These are phyloP conservation scores for Metarhizium rileyi DNA, from an alignment of 2,329 filamentous ascomycete genomes.

Conservation along the genomic window DNA sequence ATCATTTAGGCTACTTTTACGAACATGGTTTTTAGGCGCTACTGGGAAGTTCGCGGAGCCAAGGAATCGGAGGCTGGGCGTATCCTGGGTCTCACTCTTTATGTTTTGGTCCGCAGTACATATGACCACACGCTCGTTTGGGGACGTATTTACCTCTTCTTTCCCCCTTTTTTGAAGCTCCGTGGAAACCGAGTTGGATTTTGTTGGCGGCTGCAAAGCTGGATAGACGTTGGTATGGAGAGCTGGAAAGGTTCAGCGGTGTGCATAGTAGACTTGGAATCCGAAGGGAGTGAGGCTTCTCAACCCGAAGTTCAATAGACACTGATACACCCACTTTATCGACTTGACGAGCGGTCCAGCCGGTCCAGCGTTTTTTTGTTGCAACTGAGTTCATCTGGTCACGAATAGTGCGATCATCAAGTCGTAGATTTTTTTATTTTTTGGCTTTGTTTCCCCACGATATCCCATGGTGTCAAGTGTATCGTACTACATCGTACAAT, in stretches of 20 bases:
- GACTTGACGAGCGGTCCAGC: background rate
- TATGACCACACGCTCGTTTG: constrained; percentile 4
- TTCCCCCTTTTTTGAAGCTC: background rate
- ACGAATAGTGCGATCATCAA: background rate
- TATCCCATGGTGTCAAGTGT: background rate
- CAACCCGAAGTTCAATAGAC: background rate
- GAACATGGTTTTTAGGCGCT: constrained; percentile 4
- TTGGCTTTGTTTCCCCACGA: background rate
- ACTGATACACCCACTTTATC: background rate
- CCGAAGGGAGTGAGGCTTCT: constrained; percentile 1
- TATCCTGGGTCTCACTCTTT: constrained; percentile 6
- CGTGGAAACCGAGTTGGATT: constrained; percentile 6
- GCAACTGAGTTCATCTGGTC: background rate
- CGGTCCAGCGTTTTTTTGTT: background rate
- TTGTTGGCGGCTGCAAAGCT: constrained; percentile 7
- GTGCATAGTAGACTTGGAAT: constrained; percentile 2
- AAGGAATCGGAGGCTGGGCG: constrained; percentile 1
- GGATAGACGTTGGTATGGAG: constrained; percentile 3
- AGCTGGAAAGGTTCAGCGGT: background rate
- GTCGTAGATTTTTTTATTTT: too few relatives aligned
- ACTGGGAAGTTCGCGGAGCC: constrained; percentile 2
- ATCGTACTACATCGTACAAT: too few relatives aligned
- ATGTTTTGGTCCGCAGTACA: constrained; percentile 1
- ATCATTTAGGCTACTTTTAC: constrained; percentile 1
- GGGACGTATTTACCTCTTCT: constrained; percentile 1